Evolutionary conservation across 495 filamentous ascomycete species (phyloP), one percentile per base, ranked within the genome.

Genomic region (Aspergillus wentii): DNA sequence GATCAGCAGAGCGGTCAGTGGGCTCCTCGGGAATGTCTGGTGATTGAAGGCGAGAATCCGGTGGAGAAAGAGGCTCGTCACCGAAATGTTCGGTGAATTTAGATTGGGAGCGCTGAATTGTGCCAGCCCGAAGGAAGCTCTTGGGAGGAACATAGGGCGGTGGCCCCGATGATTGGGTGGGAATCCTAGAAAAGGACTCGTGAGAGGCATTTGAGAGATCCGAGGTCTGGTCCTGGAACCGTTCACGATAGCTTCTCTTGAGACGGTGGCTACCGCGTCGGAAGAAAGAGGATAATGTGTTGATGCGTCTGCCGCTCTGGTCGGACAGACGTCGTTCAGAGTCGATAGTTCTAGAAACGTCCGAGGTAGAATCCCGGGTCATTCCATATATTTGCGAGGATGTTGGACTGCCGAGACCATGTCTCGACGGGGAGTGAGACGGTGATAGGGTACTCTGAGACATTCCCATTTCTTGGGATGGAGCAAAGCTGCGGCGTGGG

Each of bases 71-170:
- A 2, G 87, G 85, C 19, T 87, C 70, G 48, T 94, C 89, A 13
- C 86, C 88, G 11, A 96, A 75, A 56, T 95, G 88, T 58, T 96
- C 89, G n/a, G 81, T 78, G 68, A 96, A 96, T 31, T 87, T 90
- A 28, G 88, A 94, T 62, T 85, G 85, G 3, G 87, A 86, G 19
- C 88, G 81, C 43, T 80, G 78, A 6, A 88, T 78, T 1, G 71
- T 72, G 9, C 71, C 74, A 7, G 76, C 72, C 23, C 65, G 66
- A 29, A 60, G 60, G 41, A 63, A 65, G 25, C 51, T 57, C 41
- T 69, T 62, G 0, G 74, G 67, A 11, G 71, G 63, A 34, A 67
- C 61, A 11, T 56, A 54, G 8, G 56, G 38, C 4, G 54, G 48
- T 25, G 62, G 60, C 2, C 51, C 57, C 6, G 62, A 59, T n/a